These are phyloP conservation scores for Exobasidium cylindrosporum DNA, from an alignment of 1,284 basidiomycete species.

Conservation along the genomic window DNA sequence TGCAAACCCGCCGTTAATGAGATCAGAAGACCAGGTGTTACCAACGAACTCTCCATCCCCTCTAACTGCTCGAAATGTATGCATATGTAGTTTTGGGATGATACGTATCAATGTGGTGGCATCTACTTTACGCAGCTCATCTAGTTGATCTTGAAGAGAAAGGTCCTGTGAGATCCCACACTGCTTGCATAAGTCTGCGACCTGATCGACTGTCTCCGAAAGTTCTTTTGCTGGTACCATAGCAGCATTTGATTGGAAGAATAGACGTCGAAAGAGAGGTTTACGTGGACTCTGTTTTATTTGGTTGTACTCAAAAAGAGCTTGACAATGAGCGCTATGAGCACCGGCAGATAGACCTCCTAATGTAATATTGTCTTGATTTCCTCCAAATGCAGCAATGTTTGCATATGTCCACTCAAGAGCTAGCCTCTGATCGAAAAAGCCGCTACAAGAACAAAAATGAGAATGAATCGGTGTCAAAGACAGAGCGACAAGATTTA, in stretches of 20 bases:
- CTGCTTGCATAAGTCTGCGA: background rate
- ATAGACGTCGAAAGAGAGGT: background rate
- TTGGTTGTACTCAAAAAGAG: background rate
- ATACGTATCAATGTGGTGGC: background rate
- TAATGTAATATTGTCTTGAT: conserved; percentile 59
- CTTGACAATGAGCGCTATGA: background rate
- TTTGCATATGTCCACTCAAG: conserved; percentile 66
- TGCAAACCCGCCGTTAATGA: background rate
- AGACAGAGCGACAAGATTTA: background rate
- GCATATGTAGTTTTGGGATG: background rate
- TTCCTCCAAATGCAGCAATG: conserved; percentile 66
- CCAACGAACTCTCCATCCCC: background rate
- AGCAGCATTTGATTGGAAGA: background rate
- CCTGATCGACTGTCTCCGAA: background rate
- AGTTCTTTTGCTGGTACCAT: background rate
- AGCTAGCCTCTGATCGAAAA: conserved; percentile 63
- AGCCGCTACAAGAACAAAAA: conserved; percentile 16
- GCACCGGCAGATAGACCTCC: conserved; percentile 44
- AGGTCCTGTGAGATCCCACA: background rate
- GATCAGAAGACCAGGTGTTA: background rate
- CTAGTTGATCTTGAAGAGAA: background rate
- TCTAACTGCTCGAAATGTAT: background rate
- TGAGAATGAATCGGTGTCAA: background rate
- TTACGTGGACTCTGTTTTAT: background rate
- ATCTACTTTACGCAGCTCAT: background rate